phyloP scores from a whole-genome alignment of 148 eudicot genomes.

The Fagopyrum tataricum region DNA sequence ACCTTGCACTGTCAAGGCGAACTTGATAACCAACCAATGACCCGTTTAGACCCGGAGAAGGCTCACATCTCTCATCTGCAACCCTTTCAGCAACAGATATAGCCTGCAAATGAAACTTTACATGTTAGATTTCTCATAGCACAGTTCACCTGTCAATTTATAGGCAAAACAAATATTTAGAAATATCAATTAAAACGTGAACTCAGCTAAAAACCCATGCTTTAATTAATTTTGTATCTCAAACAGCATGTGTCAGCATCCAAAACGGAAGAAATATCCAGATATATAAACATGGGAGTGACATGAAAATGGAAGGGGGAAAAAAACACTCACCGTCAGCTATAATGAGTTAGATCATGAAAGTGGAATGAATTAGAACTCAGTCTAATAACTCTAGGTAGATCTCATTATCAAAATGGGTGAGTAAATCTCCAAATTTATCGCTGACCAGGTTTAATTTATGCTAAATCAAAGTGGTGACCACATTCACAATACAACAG shows the following conservation, averaged over 20 bases:
- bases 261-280: not conserved
- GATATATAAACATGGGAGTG: not conserved
- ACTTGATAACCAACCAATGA: constrained; percentile 99
- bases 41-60: constrained; percentile 73
- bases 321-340: not conserved
- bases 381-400: not conserved
- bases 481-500: not conserved
- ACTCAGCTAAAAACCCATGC: not conserved
- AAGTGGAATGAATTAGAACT: not conserved
- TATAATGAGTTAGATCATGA: not conserved
- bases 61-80: constrained; percentile 94
- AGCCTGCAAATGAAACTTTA: constrained; percentile 43
- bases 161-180: not conserved
- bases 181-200: not conserved
- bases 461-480: not conserved
- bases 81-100: constrained; percentile 98
- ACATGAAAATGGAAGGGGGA: not conserved
- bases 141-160: not conserved
- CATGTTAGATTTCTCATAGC: not conserved
- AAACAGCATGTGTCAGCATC: not conserved
- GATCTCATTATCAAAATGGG: not conserved
- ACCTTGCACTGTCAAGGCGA: constrained; percentile 98
- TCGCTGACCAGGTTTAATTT: not conserved
- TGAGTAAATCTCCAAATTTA: not conserved
- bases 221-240: not conserved